A percentile compares a stretch with the other conserved stretches of the same genome.
Evolutionary conservation across 176 grass and related monocot genomes (phyloP).

Genomic region (Themeda triandra): DNA sequence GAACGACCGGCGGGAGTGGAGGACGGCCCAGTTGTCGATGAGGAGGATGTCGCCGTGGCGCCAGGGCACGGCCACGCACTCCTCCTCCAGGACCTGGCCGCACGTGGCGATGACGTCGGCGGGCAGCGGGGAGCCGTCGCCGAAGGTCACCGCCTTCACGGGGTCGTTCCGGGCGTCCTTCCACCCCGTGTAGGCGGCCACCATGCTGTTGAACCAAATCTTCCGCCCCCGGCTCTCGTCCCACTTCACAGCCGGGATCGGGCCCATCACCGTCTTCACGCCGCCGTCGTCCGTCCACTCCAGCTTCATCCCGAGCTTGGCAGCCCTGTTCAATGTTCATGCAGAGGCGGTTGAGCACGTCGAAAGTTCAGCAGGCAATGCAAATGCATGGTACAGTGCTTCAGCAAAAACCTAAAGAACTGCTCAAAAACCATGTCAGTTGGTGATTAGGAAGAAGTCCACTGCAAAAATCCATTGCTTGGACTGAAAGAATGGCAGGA

Average conservation of each 20-base stretch:
- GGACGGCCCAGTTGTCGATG: slow-evolving; percentile 77
- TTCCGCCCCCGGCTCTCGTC: slow-evolving; percentile 58
- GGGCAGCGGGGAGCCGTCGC: slow-evolving; percentile 63
- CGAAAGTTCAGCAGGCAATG: background rate
- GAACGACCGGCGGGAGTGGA: slow-evolving; percentile 77
- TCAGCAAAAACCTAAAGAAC: background rate
- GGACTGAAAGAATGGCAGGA: background rate
- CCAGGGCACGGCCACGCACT: slow-evolving; percentile 68
- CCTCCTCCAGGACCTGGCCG: slow-evolving; percentile 67
- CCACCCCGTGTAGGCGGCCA: slow-evolving; percentile 93
- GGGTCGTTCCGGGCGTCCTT: slow-evolving; percentile 84
- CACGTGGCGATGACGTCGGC: slow-evolving; percentile 63
- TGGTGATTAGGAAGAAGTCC: background rate
- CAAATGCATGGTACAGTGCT: background rate
- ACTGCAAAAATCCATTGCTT: background rate
- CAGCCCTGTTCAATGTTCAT: slow-evolving; percentile 53
- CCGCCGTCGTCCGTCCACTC: slow-evolving; percentile 80
- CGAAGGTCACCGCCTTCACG: slow-evolving; percentile 76
- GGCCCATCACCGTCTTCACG: slow-evolving; percentile 83
- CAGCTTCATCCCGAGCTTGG: slow-evolving; percentile 70
- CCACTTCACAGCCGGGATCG: slow-evolving; percentile 67
- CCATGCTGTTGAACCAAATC: slow-evolving; percentile 99
- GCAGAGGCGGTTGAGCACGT: background rate
- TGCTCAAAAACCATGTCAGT: background rate
- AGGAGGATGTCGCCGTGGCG: slow-evolving; percentile 72